Percentiles rank a stretch among this genome's conserved stretches.
phyloP scores from a whole-genome alignment of 345 rosid genomes.

The Aurinia saxatilis region DNA sequence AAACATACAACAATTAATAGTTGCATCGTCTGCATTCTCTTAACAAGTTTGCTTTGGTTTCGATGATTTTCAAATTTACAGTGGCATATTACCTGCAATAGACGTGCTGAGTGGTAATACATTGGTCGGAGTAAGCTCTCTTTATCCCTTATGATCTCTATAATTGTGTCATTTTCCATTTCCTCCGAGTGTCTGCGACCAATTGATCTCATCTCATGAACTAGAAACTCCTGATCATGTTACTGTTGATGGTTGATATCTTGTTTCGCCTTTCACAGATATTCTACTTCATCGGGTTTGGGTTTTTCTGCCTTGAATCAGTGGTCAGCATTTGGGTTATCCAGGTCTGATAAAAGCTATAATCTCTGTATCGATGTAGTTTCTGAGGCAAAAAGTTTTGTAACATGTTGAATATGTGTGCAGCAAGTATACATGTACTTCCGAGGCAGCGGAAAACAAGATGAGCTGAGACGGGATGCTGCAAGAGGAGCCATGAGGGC shows the following conservation, averaged over 20 bases:
- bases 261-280: constrained; percentile 38
- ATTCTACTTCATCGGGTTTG: constrained; percentile 85
- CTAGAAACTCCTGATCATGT: neutral
- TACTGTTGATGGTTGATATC: neutral
- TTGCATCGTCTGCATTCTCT: neutral
- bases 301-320: constrained; percentile 60
- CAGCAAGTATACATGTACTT: constrained; percentile 88
- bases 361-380: neutral
- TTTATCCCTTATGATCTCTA: neutral
- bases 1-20: neutral
- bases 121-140: constrained; percentile 62
- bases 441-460: constrained; percentile 72
- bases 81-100: constrained; percentile 85
- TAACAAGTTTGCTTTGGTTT: neutral
- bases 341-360: constrained; percentile 41
- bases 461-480: constrained; percentile 48
- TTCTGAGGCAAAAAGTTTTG: neutral
- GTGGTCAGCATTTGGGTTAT: constrained; percentile 85
- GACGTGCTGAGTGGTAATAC: constrained; percentile 36
- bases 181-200: neutral
- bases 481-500: constrained; percentile 64
- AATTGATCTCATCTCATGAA: neutral
- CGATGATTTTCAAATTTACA: constrained; percentile 23
- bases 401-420: neutral
- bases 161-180: neutral